Base-by-base conservation (phyloP, 2,329 filamentous ascomycete genomes). In the Aspergillus fructus region DNA sequence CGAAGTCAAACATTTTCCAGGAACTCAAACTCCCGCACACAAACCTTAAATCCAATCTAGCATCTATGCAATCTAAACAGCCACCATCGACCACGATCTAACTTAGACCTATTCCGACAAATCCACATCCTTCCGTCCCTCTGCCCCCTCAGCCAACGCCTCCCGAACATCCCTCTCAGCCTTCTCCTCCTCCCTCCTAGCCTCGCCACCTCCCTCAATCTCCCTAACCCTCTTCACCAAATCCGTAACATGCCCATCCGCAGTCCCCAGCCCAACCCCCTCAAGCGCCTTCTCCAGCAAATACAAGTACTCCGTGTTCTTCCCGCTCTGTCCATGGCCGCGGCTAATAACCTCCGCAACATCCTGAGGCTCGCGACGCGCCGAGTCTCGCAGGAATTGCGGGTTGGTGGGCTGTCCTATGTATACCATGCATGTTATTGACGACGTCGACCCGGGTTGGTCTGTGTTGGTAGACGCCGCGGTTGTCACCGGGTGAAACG, bases 391-490 rank as follows among this genome's bases (percentile, higher is more conserved):
- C 39, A 93, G 81, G 69, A 99, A 99, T 74, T 97, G 94, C 55
- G 91, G 89, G 69, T 99, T 99, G 46, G 89, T 86, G 0, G 94
- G 94, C 2, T 96, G 89, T 21, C 94, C 94, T 69, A 99, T 97
- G 74, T 99, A 99, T 2, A 96, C 91, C 61, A 97, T 84, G 58
- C 84, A 87, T 11, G 75, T 74, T 58, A 83, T 79, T 5, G 79
- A 73, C 7, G 55, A 54, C 3, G 58, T 13, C 2, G 54, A 33
- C 3, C 59, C 52, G 23, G 30, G 49, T 40, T 19, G 33, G 17
- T 30, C 52, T 54, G 46, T 39, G 39, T 19, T 30, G 24, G 56
- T 49, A 27, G 50, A 4, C 17, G 56, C 47, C 4, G 60, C 30
- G 11, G 49, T 56, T 12, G 73, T 62, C 4, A 84, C 81, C 6